phyloP scores from a whole-genome alignment of 2,329 filamentous ascomycete genomes.

The Lachnellula hyalina region DNA sequence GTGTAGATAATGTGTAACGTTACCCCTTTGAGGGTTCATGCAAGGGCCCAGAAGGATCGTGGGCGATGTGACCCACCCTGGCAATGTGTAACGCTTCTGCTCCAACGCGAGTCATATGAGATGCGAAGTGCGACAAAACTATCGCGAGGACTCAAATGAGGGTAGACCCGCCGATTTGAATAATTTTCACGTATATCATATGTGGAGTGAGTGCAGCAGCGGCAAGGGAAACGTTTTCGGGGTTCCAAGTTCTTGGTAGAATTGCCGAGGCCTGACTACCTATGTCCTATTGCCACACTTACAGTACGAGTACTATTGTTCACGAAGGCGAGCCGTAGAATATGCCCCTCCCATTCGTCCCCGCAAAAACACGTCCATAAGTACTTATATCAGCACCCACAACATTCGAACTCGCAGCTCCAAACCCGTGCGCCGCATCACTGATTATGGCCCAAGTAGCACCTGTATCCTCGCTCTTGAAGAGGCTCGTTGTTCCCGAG shows the following conservation, averaged over 20 bases:
- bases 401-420: constrained; percentile 22
- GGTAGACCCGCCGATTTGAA: not conserved
- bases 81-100: not conserved
- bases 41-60: not conserved
- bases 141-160: not conserved
- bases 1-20: not conserved
- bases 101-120: not conserved
- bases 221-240: not conserved
- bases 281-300: too few species aligned
- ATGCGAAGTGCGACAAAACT: not conserved
- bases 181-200: too few species aligned
- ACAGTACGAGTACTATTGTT: too few species aligned
- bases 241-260: not conserved
- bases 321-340: constrained; percentile 26
- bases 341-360: constrained; percentile 31
- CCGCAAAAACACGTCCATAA: constrained; percentile 29
- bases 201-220: not conserved
- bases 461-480: constrained; percentile 27
- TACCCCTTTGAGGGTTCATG: not conserved
- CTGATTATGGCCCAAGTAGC: constrained; percentile 28
- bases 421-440: constrained; percentile 28
- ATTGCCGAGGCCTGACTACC: too few species aligned
- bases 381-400: constrained; percentile 26
- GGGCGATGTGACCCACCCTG: not conserved
- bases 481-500: constrained; percentile 22